phyloP scores from a whole-genome alignment of 345 rosid genomes.

The Brassica carinata region DNA sequence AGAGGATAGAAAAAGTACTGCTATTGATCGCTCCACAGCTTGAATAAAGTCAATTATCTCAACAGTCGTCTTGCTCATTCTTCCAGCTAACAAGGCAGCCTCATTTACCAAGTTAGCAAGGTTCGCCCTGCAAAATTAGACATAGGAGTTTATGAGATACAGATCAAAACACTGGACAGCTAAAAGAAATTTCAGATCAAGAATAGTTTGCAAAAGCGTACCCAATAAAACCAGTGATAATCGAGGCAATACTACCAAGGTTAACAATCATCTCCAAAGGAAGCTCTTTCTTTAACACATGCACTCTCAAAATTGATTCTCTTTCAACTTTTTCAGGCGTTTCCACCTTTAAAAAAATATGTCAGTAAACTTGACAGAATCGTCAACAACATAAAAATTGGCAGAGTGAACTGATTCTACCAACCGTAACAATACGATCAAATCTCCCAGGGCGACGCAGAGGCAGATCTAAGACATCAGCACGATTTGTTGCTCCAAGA shows the following conservation, averaged over 20 bases:
- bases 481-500: slow-evolving; percentile 97
- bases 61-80: slow-evolving; percentile 71
- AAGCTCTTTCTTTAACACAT: slow-evolving; percentile 76
- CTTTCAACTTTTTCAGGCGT: slow-evolving; percentile 89
- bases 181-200: background rate
- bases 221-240: slow-evolving; percentile 99
- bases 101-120: slow-evolving; percentile 97
- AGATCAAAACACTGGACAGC: background rate
- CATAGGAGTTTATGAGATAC: background rate
- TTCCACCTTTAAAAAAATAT: slow-evolving; percentile 64
- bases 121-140: slow-evolving; percentile 72
- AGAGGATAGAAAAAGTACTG: slow-evolving; percentile 53
- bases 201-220: slow-evolving; percentile 26
- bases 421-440: slow-evolving; percentile 90
- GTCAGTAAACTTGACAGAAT: background rate
- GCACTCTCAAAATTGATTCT: slow-evolving; percentile 89
- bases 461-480: slow-evolving; percentile 96
- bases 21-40: slow-evolving; percentile 94
- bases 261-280: slow-evolving; percentile 72
- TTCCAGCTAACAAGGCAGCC: slow-evolving; percentile 97
- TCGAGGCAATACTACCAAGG: slow-evolving; percentile 79
- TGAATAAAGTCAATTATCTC: slow-evolving; percentile 86
- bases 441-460: slow-evolving; percentile 98
- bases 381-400: background rate
- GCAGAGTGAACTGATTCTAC: slow-evolving; percentile 38